Conservation (phyloP, 805 yeast species). For the Peterozyma toletana region DNA sequence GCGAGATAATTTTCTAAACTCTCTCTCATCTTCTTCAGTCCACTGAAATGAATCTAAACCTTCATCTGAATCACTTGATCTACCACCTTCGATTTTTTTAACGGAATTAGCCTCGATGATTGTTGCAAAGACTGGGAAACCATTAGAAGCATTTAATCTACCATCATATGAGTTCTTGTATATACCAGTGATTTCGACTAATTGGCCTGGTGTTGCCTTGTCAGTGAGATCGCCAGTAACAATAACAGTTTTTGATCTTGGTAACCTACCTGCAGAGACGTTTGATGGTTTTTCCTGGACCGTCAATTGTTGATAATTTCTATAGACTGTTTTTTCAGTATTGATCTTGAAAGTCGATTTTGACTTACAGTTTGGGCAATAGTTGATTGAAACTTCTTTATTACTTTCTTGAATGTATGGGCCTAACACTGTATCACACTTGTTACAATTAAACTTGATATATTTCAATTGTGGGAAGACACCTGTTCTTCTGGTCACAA, state of each 20-base stretch:
- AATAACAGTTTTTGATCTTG: constrained; percentile 92
- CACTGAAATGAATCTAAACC: constrained; percentile 56
- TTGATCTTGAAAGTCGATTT: constrained; percentile 88
- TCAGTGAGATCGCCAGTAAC: constrained; percentile 91
- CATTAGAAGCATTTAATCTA: constrained; percentile 84
- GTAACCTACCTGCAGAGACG: constrained; percentile 96
- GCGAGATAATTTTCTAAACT: constrained; percentile 69
- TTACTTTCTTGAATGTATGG: constrained; percentile 92
- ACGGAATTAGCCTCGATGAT: constrained; percentile 89
- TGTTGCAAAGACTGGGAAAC: constrained; percentile 97
- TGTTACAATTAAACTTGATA: constrained; percentile 88
- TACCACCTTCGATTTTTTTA: constrained; percentile 63
- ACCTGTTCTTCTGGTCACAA: constrained; percentile 95
- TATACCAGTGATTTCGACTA: constrained; percentile 87
- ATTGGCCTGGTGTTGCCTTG: constrained; percentile 96
- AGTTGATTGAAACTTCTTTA: constrained; percentile 75
- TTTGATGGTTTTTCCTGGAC: constrained; percentile 96
- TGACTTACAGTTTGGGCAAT: constrained; percentile 89
- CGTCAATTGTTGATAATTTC: constrained; percentile 92
- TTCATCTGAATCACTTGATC: constrained; percentile 25
- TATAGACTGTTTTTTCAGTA: constrained; percentile 86
- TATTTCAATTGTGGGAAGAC: constrained; percentile 96
- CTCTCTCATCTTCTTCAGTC: constrained; percentile 89
- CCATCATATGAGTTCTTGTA: constrained; percentile 95
- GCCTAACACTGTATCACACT: constrained; percentile 87